phyloP scores from a whole-genome alignment of 2,329 filamentous ascomycete species.

The Aspergillus hiratsukae region DNA sequence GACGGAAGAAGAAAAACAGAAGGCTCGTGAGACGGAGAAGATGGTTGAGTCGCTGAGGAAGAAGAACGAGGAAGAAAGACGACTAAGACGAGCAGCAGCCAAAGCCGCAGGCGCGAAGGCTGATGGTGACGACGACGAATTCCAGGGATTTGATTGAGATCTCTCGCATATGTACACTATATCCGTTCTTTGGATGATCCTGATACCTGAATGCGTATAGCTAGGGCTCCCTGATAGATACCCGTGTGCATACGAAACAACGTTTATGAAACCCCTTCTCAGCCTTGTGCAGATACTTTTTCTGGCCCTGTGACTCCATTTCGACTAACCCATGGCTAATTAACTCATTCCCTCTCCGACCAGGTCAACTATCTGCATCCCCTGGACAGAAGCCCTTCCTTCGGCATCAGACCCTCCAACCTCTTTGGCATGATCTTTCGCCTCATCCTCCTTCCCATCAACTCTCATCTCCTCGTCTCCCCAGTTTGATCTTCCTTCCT shows the following conservation, averaged over 20 bases:
- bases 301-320: neutral
- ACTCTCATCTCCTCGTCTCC: neutral
- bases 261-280: neutral
- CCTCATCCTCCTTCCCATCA: neutral
- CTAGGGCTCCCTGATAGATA: neutral
- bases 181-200: neutral
- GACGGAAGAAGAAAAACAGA: conserved; percentile 65
- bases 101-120: conserved; percentile 17
- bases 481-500: neutral
- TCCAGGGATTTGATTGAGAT: conserved; percentile 53
- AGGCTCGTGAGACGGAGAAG: conserved; percentile 59
- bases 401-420: neutral
- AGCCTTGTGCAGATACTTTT: neutral
- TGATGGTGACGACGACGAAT: conserved; percentile 40
- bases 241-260: neutral
- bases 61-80: conserved; percentile 44
- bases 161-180: neutral
- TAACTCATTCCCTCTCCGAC: too few relatives aligned
- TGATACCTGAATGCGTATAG: neutral
- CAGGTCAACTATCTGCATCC: neutral
- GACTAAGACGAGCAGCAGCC: conserved; percentile 12
- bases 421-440: neutral
- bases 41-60: conserved; percentile 62
- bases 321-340: neutral
- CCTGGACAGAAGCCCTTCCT: too few relatives aligned